A percentile compares a stretch with the other conserved stretches of the same genome.
These are phyloP conservation scores for Verticillium tricorpus DNA, from an alignment of 2,329 filamentous ascomycete genomes.

Conservation along the genomic window DNA sequence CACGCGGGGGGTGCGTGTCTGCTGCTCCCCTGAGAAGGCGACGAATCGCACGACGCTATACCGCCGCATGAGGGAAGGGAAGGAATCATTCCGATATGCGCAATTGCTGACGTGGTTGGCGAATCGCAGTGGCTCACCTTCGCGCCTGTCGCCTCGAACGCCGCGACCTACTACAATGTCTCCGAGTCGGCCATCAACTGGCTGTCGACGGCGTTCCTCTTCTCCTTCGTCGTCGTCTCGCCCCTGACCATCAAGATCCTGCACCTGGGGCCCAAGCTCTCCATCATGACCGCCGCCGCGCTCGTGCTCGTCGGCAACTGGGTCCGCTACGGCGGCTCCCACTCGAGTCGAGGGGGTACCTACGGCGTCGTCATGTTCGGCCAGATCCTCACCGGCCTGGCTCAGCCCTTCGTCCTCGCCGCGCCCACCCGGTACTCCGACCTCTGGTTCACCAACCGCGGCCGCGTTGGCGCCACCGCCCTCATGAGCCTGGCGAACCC, in stretches of 20 bases:
- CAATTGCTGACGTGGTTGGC: neutral
- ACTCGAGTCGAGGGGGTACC: slow-evolving; percentile 47
- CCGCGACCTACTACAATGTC: slow-evolving; percentile 72
- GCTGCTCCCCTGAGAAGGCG: neutral
- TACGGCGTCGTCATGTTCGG: slow-evolving; percentile 83
- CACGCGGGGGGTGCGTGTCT: neutral
- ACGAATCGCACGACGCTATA: neutral
- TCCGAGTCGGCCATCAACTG: slow-evolving; percentile 80
- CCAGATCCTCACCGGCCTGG: slow-evolving; percentile 82
- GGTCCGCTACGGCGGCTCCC: slow-evolving; percentile 75
- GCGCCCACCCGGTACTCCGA: slow-evolving; percentile 90
- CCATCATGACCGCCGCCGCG: slow-evolving; percentile 68
- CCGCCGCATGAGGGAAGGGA: neutral
- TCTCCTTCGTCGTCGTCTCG: slow-evolving; percentile 71
- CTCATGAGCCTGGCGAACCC: slow-evolving; percentile 83
- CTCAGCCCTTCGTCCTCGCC: slow-evolving; percentile 87
- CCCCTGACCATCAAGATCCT: slow-evolving; percentile 74
- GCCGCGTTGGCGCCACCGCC: slow-evolving; percentile 83
- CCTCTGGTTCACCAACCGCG: slow-evolving; percentile 84
- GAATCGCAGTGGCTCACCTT: slow-evolving; percentile 78
- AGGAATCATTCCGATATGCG: neutral
- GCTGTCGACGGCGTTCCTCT: slow-evolving; percentile 83
- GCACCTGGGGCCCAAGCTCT: slow-evolving; percentile 72
- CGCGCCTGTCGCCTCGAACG: slow-evolving; percentile 71
- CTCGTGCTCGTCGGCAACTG: slow-evolving; percentile 83